Evolutionary conservation across 129 eudicot species (phyloP).

Genomic region (Gnaphalium uliginosum): DNA sequence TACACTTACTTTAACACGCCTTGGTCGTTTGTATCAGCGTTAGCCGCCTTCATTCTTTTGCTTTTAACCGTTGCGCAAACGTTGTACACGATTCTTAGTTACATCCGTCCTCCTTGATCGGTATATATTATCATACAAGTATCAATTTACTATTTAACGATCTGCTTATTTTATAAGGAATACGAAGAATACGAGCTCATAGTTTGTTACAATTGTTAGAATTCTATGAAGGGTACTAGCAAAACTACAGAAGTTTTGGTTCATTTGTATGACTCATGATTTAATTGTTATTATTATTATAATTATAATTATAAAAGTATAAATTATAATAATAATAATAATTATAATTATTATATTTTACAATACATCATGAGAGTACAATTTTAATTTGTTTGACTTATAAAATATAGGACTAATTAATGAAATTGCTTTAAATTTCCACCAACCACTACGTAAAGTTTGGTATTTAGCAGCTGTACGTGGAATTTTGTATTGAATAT

Average conservation of each 20-base stretch:
- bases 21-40: slow-evolving; percentile 76
- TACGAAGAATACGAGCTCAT: neutral
- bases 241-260: too few relatives aligned
- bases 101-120: slow-evolving; percentile 31
- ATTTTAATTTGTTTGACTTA: too few relatives aligned
- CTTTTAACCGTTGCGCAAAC: slow-evolving; percentile 68
- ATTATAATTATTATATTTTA: too few relatives aligned
- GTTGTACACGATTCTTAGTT: slow-evolving; percentile 48
- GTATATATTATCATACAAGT: too few relatives aligned
- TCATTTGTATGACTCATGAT: too few relatives aligned
- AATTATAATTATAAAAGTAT: too few relatives aligned
- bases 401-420: neutral
- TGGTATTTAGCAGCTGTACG: slow-evolving; percentile 19
- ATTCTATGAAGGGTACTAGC: neutral
- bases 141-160: accelerated
- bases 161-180: neutral
- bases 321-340: too few relatives aligned
- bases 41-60: slow-evolving; percentile 68
- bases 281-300: too few relatives aligned
- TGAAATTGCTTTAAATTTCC: neutral
- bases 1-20: slow-evolving; percentile 77
- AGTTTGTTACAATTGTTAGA: neutral
- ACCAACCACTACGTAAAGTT: neutral
- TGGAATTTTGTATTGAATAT: slow-evolving; percentile 10
- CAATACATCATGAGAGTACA: too few relatives aligned